These are phyloP conservation scores for Entelexis paramagnoliae DNA, from an alignment of 1,139 yeast species.

Conservation along the genomic window DNA sequence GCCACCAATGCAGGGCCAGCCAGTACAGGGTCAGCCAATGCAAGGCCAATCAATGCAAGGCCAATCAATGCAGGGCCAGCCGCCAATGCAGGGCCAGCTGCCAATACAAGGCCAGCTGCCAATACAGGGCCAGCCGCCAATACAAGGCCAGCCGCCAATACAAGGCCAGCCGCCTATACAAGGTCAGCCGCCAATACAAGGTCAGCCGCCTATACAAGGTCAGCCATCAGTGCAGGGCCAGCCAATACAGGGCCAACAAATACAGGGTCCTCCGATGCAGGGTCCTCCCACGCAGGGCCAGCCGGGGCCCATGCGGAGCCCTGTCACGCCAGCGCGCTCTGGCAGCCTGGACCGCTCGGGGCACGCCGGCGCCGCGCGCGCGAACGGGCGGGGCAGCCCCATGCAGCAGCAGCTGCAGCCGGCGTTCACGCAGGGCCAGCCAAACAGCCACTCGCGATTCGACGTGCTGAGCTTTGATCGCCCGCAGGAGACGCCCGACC, in stretches of 20 bases:
- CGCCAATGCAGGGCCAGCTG: neutral
- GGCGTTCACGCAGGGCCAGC: conserved; percentile 4
- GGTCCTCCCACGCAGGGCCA: neutral
- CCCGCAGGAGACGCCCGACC: conserved; percentile 9
- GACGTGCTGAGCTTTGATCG: neutral
- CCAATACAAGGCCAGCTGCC: neutral
- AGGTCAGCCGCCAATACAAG: neutral
- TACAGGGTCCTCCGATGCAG: too few species aligned
- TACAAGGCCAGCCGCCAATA: neutral
- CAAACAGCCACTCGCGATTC: neutral
- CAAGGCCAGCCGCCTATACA: neutral
- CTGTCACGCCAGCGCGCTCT: neutral
- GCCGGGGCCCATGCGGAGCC: neutral
- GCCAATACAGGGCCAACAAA: neutral
- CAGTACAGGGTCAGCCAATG: neutral
- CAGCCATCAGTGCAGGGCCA: neutral
- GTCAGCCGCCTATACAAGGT: neutral
- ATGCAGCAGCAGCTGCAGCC: conserved; percentile 3
- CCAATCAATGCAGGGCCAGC: neutral
- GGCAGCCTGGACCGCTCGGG: neutral
- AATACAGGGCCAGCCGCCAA: neutral
- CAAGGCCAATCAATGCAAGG: neutral
- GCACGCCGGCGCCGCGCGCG: neutral
- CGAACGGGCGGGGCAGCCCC: neutral
- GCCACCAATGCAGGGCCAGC: neutral